Evolutionary conservation across 2,329 filamentous ascomycete species (phyloP).

Genomic region (Ophiostoma piceae): DNA sequence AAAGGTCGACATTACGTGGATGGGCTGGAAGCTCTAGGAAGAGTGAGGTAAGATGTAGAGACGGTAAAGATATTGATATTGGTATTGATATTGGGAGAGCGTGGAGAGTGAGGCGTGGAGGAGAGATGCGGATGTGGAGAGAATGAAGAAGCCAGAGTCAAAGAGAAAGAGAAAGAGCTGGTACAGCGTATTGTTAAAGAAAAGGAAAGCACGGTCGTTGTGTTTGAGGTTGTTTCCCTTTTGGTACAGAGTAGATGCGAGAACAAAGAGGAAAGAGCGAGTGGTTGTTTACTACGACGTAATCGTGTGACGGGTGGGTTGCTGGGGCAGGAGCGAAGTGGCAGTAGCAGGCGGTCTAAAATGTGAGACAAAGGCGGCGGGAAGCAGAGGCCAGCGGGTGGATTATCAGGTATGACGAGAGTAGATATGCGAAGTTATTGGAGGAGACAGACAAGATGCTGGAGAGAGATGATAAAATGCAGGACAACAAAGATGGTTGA

Average conservation of each 20-base stretch:
- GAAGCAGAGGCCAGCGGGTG: constrained; percentile 9
- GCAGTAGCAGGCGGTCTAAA: constrained; percentile 5
- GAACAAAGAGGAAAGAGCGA: constrained; percentile 13
- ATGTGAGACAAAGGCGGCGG: constrained; percentile 20
- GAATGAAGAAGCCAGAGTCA: neutral
- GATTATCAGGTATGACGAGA: constrained; percentile 14
- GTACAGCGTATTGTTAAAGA: constrained; percentile 1
- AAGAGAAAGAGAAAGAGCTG: neutral
- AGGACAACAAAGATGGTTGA: neutral
- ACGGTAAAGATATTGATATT: neutral
- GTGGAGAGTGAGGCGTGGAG: neutral
- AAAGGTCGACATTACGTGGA: constrained; percentile 32
- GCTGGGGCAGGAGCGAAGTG: constrained; percentile 19
- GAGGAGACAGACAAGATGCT: constrained; percentile 1
- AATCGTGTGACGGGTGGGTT: constrained; percentile 17
- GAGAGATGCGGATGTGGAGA: neutral
- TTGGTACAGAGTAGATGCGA: neutral
- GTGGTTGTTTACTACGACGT: constrained; percentile 18
- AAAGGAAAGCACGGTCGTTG: constrained; percentile 1
- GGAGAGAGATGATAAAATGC: neutral
- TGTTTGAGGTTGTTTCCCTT: constrained; percentile 3
- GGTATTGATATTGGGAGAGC: neutral
- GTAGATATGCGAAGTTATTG: neutral
- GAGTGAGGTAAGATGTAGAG: neutral
- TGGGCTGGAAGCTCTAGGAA: neutral